Evolutionary conservation across 176 grass and related monocot genomes (phyloP), one percentile per base, ranked within the genome.

Genomic region (Ananas comosus): DNA sequence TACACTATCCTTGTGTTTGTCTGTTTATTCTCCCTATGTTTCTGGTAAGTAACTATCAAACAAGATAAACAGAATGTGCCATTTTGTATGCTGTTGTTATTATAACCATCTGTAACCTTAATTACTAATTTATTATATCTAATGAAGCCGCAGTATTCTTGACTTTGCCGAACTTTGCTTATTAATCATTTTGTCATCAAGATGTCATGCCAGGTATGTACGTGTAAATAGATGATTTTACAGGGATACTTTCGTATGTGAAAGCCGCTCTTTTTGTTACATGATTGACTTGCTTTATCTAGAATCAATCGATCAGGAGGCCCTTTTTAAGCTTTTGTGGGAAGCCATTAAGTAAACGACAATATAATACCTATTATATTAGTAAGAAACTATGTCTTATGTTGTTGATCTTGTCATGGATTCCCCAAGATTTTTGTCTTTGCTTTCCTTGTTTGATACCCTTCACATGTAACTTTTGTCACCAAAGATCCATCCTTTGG

Each of bases 11-110:
- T 59, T 59, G 3, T 42, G 33, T 42, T 42, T 42, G 33, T 42
- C 4, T 42, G 33, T 42, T 42, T 42, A 12, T 59, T 59, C 56
- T 59, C 19, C n/a, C n/a, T 59, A 59, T 59, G 19, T 59, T 59
- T 59, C 56, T 59, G 16, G n/a, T 14, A 21, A 59, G 56, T 17
- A 59, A 59, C 56, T 59, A 59, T 59, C 19, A 59, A 59, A 59
- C 56, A 16, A 19, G 56, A 59, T 3, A 59, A 59, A 18, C 16
- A 14, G n/a, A 17, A 17, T 9, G 6, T 59, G 56, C 53, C 53
- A 17, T 16, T 57, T 13, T 13, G 1, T 57, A 57, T 57, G 13
- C 7, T 13, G 13, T 17, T 57, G 53, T 57, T 17, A 57, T 57
- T 16, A 57, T 13, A 57, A 57, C 33, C 33, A 42, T 42, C 33